phyloP scores from a whole-genome alignment of 176 grass and related monocot species.

The Carex littledalei region DNA sequence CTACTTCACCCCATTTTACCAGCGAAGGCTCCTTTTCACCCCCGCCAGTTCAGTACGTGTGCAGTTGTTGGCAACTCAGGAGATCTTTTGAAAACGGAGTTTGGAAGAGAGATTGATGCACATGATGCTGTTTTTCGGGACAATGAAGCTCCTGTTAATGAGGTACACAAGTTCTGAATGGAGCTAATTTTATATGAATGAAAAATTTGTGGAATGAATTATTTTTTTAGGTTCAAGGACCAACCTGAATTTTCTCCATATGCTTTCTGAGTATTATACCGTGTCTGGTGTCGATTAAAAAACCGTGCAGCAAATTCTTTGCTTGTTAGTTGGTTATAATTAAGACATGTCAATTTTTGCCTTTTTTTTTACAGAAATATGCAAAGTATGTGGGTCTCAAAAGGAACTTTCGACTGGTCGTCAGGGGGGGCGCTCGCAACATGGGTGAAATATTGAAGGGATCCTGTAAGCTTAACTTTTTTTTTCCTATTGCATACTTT shows the following conservation, averaged over 20 bases:
- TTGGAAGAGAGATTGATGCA: slow-evolving; percentile 87
- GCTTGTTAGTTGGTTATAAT: neutral
- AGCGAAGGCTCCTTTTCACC: slow-evolving; percentile 90
- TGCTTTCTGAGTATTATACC: neutral
- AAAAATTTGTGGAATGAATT: neutral
- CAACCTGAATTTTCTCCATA: neutral
- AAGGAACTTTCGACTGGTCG: slow-evolving; percentile 93
- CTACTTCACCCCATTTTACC: slow-evolving; percentile 81
- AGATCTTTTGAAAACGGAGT: slow-evolving; percentile 95
- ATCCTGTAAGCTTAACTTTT: slow-evolving; percentile 72
- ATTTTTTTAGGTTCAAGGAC: neutral
- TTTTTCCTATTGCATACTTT: slow-evolving; percentile 10
- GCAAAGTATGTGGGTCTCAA: slow-evolving; percentile 91
- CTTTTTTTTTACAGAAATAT: slow-evolving; percentile 59
- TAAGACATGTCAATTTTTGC: neutral
- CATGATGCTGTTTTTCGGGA: slow-evolving; percentile 96
- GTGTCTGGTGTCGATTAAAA: neutral
- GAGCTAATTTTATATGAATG: neutral
- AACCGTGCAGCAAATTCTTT: neutral
- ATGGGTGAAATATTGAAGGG: slow-evolving; percentile 93
- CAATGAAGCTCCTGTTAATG: slow-evolving; percentile 94
- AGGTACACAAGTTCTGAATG: slow-evolving; percentile 30
- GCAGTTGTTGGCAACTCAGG: slow-evolving; percentile 97
- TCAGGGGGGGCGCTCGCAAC: slow-evolving; percentile 91
- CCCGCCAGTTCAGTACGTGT: slow-evolving; percentile 75